Percentiles rank a stretch among this genome's conserved stretches.
Conservation (phyloP, 352 stramenopile genomes). For the Globisporangium lucens region DNA sequence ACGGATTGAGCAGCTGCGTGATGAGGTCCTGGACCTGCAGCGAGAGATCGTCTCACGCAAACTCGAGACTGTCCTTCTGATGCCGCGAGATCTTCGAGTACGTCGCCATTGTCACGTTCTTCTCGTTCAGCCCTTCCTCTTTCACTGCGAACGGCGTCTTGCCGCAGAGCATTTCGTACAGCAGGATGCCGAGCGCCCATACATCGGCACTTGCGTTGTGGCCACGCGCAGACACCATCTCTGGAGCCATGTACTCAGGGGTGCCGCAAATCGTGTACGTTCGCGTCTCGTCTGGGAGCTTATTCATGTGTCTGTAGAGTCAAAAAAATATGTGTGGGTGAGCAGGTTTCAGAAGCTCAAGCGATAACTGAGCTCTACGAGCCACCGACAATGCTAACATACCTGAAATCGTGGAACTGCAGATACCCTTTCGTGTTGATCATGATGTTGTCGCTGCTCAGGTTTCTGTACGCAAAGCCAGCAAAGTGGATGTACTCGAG, state of each 20-base stretch:
- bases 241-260: slow-evolving; percentile 87
- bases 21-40: slow-evolving; percentile 55
- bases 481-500: slow-evolving; percentile 83
- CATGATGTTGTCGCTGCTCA: slow-evolving; percentile 85
- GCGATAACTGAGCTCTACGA: not conserved
- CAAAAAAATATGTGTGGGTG: not conserved
- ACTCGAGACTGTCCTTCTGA: slow-evolving; percentile 58
- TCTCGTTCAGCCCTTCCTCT: slow-evolving; percentile 66
- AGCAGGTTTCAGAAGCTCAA: too few relatives aligned
- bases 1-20: slow-evolving; percentile 65
- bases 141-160: slow-evolving; percentile 82
- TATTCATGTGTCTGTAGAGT: slow-evolving; percentile 65
- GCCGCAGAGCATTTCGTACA: slow-evolving; percentile 86
- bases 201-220: slow-evolving; percentile 80
- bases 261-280: slow-evolving; percentile 89
- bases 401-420: slow-evolving; percentile 84
- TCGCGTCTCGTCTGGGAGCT: slow-evolving; percentile 65
- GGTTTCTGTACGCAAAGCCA: slow-evolving; percentile 77
- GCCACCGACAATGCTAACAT: not conserved
- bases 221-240: slow-evolving; percentile 83
- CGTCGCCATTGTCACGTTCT: slow-evolving; percentile 80
- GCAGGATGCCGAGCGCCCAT: slow-evolving; percentile 82
- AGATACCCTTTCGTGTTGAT: slow-evolving; percentile 79
- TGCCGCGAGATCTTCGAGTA: slow-evolving; percentile 86
- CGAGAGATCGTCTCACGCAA: slow-evolving; percentile 51